A percentile compares a stretch with the other conserved stretches of the same genome.
These are phyloP conservation scores for Encephalitozoon romaleae DNA, from an alignment of 371 early-diverging fungal genomes.

Conservation along the genomic window DNA sequence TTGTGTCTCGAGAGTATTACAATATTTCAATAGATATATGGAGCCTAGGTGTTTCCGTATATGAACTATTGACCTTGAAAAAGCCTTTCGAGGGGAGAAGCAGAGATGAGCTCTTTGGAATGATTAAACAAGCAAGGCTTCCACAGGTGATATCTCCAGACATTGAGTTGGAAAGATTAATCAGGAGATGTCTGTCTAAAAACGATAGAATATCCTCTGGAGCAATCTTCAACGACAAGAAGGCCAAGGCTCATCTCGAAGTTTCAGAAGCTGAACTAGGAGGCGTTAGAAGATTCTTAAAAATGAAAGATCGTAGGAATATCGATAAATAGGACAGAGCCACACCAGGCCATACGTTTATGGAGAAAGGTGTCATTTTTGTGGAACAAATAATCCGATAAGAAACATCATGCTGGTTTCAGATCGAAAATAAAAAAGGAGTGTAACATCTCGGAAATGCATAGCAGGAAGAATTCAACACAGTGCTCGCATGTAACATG, in stretches of 20 bases:
- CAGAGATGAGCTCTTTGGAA: constrained; percentile 25
- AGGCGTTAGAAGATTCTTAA: not conserved
- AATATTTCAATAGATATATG: constrained; percentile 85
- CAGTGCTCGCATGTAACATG: constrained; percentile 21
- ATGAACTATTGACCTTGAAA: constrained; percentile 63
- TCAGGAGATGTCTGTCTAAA: constrained; percentile 38
- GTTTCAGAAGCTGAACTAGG: constrained; percentile 22
- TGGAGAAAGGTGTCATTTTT: not conserved
- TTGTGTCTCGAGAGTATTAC: constrained; percentile 29
- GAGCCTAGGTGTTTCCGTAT: constrained; percentile 92
- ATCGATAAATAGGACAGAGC: not conserved
- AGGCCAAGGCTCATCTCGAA: constrained; percentile 17
- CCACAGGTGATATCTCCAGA: not conserved
- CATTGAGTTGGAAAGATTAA: constrained; percentile 16
- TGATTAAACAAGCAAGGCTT: constrained; percentile 28
- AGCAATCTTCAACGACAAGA: constrained; percentile 2
- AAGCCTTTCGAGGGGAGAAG: constrained; percentile 49
- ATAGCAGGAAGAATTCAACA: not conserved
- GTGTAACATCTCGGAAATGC: not conserved
- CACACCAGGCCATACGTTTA: not conserved
- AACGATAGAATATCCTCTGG: constrained; percentile 18
- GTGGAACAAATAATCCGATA: not conserved
- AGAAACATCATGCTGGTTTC: not conserved
- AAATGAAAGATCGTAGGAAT: not conserved
- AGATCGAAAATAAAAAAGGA: not conserved